These are phyloP conservation scores for Rhodomyrtus psidioides DNA, from an alignment of 441 rosid species.

Conservation along the genomic window DNA sequence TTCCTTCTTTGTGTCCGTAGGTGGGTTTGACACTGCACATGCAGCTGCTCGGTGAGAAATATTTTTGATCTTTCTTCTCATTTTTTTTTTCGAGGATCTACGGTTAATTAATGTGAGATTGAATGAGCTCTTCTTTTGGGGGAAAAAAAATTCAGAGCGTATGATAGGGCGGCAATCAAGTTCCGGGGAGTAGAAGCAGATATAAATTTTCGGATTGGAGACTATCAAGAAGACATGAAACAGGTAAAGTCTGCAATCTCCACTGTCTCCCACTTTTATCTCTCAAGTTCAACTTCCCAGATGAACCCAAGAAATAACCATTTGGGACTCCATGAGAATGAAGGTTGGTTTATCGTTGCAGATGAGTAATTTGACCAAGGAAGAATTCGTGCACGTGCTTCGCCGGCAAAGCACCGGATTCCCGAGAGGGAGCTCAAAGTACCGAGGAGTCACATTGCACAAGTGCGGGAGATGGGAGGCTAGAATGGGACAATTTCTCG, in stretches of 20 bases:
- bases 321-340: neutral
- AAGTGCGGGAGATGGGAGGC: slow-evolving; percentile 99
- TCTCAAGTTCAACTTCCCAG: neutral
- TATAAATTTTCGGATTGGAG: slow-evolving; percentile 79
- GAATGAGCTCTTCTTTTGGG: neutral
- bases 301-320: neutral
- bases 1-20: slow-evolving; percentile 22
- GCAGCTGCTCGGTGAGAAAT: slow-evolving; percentile 86
- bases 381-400: slow-evolving; percentile 95
- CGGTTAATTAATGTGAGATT: neutral
- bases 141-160: slow-evolving; percentile 43
- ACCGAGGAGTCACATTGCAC: slow-evolving; percentile 97
- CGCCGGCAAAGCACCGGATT: slow-evolving; percentile 99
- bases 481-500: slow-evolving; percentile 97
- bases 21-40: slow-evolving; percentile 99
- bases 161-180: slow-evolving; percentile 98
- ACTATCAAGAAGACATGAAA: slow-evolving; percentile 86
- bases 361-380: slow-evolving; percentile 91
- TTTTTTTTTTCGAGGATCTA: neutral
- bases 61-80: neutral
- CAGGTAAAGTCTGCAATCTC: slow-evolving; percentile 38
- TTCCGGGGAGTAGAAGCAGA: slow-evolving; percentile 94
- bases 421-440: slow-evolving; percentile 96
- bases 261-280: neutral
- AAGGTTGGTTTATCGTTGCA: slow-evolving; percentile 7